Conservation (phyloP, 2,329 filamentous ascomycete genomes). For the Colletotrichum endophyticum region DNA sequence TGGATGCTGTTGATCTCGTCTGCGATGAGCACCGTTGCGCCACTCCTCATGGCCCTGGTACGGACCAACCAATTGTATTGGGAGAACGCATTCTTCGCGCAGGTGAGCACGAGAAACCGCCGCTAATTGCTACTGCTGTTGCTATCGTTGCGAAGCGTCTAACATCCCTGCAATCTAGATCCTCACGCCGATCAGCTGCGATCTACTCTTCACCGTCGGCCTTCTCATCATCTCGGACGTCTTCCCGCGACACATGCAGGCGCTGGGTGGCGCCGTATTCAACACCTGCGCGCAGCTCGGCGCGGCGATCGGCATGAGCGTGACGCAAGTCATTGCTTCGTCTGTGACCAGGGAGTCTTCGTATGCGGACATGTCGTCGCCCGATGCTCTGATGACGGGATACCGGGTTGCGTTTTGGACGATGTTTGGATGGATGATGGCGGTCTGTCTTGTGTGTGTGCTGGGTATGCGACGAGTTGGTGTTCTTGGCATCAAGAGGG, state of each 20-base stretch:
- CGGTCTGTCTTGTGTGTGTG: neutral
- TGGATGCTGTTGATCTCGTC: constrained; percentile 34
- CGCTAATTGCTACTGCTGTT: constrained; percentile 3
- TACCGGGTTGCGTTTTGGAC: constrained; percentile 57
- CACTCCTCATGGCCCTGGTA: constrained; percentile 52
- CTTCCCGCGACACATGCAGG: constrained; percentile 58
- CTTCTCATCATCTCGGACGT: constrained; percentile 58
- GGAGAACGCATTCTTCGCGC: constrained; percentile 40
- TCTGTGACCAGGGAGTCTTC: neutral
- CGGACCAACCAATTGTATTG: constrained; percentile 47
- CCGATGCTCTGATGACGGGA: constrained; percentile 46
- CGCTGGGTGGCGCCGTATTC: constrained; percentile 64
- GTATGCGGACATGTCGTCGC: neutral
- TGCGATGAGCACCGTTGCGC: constrained; percentile 40
- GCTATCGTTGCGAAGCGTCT: constrained; percentile 30
- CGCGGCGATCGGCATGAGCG: constrained; percentile 53
- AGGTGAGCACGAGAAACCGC: constrained; percentile 18
- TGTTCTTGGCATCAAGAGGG: neutral
- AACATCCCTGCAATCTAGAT: constrained; percentile 11
- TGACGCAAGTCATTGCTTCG: constrained; percentile 48
- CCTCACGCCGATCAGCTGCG: constrained; percentile 46
- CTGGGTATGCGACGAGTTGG: neutral
- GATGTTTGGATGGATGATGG: constrained; percentile 50
- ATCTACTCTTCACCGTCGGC: constrained; percentile 60
- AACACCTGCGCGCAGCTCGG: constrained; percentile 64